Conservation (phyloP, 2,329 filamentous ascomycete genomes). For the Verticillium nubilum region DNA sequence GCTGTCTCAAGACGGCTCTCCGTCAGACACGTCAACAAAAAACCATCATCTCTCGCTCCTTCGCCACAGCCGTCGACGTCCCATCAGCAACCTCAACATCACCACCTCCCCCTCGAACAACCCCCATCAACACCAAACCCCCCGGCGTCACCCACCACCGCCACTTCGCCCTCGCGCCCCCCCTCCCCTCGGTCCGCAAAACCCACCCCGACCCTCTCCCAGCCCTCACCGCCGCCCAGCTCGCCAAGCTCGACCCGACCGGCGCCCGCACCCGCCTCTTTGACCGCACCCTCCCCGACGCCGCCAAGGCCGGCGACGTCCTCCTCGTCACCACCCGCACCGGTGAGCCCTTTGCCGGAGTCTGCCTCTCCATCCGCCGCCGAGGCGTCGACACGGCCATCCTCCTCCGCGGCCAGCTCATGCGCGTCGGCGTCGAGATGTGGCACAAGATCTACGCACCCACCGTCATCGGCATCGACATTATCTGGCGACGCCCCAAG, state of each 20-base stretch:
- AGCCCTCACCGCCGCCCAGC: slow-evolving; percentile 61
- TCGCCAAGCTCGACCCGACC: slow-evolving; percentile 74
- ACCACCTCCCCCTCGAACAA: slow-evolving; percentile 20
- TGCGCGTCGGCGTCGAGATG: slow-evolving; percentile 88
- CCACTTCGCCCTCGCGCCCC: slow-evolving; percentile 28
- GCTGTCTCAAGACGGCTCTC: slow-evolving; percentile 63
- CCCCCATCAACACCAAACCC: slow-evolving; percentile 19
- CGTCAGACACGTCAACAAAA: slow-evolving; percentile 51
- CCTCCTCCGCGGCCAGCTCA: slow-evolving; percentile 78
- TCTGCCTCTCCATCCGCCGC: slow-evolving; percentile 79
- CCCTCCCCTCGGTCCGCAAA: slow-evolving; percentile 48
- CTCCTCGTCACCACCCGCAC: slow-evolving; percentile 77
- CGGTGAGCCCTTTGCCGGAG: slow-evolving; percentile 84
- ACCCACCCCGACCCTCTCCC: slow-evolving; percentile 63
- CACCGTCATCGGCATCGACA: slow-evolving; percentile 83
- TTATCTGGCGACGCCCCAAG: slow-evolving; percentile 82
- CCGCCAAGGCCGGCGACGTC: slow-evolving; percentile 81
- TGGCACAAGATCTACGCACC: slow-evolving; percentile 95
- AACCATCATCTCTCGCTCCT: slow-evolving; percentile 21
- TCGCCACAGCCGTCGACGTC: slow-evolving; percentile 34
- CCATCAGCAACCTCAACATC: slow-evolving; percentile 13
- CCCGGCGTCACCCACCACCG: slow-evolving; percentile 7
- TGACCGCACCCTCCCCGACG: slow-evolving; percentile 68
- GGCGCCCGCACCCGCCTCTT: slow-evolving; percentile 81
- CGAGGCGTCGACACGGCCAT: slow-evolving; percentile 87